phyloP scores from a whole-genome alignment of 768 basidiomycete genomes.

The Rhizopogon vinicolor region DNA sequence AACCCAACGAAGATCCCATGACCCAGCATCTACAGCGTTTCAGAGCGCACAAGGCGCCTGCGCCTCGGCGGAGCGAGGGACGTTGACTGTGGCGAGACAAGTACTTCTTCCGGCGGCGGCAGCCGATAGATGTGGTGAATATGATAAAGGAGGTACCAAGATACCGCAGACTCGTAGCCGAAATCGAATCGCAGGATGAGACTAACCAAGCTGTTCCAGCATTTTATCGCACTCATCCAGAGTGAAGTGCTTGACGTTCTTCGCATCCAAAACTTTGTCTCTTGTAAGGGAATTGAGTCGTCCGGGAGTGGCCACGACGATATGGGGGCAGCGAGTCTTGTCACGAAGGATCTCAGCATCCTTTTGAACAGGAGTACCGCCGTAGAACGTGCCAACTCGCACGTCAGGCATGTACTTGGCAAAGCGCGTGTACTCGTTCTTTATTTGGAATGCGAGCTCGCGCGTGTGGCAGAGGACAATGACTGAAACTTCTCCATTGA shows the following conservation, averaged over 20 bases:
- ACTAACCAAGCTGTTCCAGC: conserved; percentile 99
- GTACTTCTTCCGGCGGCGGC: conserved; percentile 27
- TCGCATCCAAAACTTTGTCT: conserved; percentile 93
- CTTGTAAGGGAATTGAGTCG: conserved; percentile 92
- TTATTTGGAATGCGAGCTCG: conserved; percentile 99
- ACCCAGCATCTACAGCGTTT: conserved; percentile 35
- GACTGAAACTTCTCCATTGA: conserved; percentile 96
- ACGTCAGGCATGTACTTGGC: conserved; percentile 99
- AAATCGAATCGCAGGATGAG: conserved; percentile 55
- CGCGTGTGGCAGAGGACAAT: conserved; percentile 98
- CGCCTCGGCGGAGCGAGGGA: conserved; percentile 35
- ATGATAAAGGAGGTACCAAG: conserved; percentile 43
- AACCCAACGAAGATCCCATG: conserved; percentile 29
- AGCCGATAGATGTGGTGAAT: conserved; percentile 39
- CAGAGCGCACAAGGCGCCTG: conserved; percentile 34
- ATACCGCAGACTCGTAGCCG: conserved; percentile 40
- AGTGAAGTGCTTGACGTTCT: conserved; percentile 98
- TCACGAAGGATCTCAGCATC: conserved; percentile 92
- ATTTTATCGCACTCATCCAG: conserved; percentile 99
- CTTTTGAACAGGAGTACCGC: conserved; percentile 91
- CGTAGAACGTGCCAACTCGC: conserved; percentile 96
- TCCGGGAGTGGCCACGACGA: conserved; percentile 97
- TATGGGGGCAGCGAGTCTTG: conserved; percentile 97
- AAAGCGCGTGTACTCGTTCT: conserved; percentile 99
- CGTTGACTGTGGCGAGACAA: conserved; percentile 33